phyloP scores from a whole-genome alignment of 139 green algal genomes.

The Haematococcus sp. region DNA sequence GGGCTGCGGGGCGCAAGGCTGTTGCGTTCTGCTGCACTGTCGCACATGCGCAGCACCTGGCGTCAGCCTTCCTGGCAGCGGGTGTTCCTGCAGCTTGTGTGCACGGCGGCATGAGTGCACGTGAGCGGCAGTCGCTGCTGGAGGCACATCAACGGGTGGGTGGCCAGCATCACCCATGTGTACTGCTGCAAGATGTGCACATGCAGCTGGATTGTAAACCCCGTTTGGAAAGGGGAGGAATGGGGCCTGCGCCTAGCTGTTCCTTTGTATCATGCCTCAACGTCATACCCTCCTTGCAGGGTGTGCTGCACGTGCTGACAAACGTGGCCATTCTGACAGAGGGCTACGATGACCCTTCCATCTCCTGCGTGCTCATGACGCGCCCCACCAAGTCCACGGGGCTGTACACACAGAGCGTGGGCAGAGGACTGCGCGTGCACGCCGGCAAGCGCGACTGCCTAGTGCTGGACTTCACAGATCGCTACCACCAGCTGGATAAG shows the following conservation, averaged over 20 bases:
- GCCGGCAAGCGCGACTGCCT: conserved; percentile 25
- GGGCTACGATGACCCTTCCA: conserved; percentile 22
- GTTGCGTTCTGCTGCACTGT: conserved; percentile 17
- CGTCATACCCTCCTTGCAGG: too few relatives aligned
- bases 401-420: conserved; percentile 25
- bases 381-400: conserved; percentile 3
- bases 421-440: conserved; percentile 9
- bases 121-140: conserved; percentile 1
- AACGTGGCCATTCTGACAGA: conserved; percentile 25
- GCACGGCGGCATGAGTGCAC: conserved; percentile 8
- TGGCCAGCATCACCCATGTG: not conserved
- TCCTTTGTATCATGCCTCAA: too few relatives aligned
- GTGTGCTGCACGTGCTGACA: conserved; percentile 13
- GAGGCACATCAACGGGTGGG: not conserved
- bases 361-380: conserved; percentile 25
- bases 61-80: conserved; percentile 3
- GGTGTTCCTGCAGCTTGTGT: conserved; percentile 4
- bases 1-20: not conserved
- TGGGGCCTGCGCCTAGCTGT: too few relatives aligned
- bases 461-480: conserved; percentile 28
- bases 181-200: too few relatives aligned
- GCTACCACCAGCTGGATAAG: conserved; percentile 8
- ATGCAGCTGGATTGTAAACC: too few relatives aligned
- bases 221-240: too few relatives aligned
- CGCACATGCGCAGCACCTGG: conserved; percentile 9